phyloP scores from a whole-genome alignment of 257 asterid genomes.

The Thymus mandschuricus region DNA sequence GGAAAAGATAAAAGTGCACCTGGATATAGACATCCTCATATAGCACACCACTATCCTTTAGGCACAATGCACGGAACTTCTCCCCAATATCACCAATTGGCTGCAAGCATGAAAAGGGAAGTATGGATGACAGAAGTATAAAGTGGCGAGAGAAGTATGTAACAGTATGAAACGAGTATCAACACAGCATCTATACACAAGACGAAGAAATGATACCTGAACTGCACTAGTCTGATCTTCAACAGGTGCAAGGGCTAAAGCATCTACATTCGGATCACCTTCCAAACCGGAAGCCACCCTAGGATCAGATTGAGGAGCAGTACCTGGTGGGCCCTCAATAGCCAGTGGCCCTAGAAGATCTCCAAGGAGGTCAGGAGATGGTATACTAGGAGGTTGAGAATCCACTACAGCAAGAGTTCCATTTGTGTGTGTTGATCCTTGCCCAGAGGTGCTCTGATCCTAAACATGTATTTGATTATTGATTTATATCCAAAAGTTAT shows the following conservation, averaged over 20 bases:
- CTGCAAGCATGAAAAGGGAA: conserved; percentile 51
- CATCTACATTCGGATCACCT: conserved; percentile 50
- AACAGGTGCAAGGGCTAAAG: conserved; percentile 80
- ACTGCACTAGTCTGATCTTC: conserved; percentile 66
- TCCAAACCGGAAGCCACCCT: conserved; percentile 48
- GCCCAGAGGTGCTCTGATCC: conserved; percentile 59
- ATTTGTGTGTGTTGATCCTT: conserved; percentile 59
- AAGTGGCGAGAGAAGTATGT: conserved; percentile 13
- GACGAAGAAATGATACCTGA: conserved; percentile 58
- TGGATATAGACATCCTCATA: conserved; percentile 93
- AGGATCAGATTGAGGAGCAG: conserved; percentile 54
- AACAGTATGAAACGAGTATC: conserved; percentile 17
- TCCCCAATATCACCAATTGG: conserved; percentile 85
- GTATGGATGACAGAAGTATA: conserved; percentile 29
- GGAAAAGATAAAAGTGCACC: conserved; percentile 46
- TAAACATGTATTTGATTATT: conserved; percentile 36
- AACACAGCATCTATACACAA: conserved; percentile 13
- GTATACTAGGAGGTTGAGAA: conserved; percentile 66
- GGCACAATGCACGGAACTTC: conserved; percentile 78
- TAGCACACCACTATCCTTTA: conserved; percentile 92
- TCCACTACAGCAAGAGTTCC: conserved; percentile 77
- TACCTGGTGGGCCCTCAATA: conserved; percentile 70
- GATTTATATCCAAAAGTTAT: conserved; percentile 30
- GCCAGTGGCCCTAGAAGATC: conserved; percentile 86
- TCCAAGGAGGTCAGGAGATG: conserved; percentile 86